Evolutionary conservation across 2,329 filamentous ascomycete species (phyloP).

Genomic region (Dactylellina leptospora): DNA sequence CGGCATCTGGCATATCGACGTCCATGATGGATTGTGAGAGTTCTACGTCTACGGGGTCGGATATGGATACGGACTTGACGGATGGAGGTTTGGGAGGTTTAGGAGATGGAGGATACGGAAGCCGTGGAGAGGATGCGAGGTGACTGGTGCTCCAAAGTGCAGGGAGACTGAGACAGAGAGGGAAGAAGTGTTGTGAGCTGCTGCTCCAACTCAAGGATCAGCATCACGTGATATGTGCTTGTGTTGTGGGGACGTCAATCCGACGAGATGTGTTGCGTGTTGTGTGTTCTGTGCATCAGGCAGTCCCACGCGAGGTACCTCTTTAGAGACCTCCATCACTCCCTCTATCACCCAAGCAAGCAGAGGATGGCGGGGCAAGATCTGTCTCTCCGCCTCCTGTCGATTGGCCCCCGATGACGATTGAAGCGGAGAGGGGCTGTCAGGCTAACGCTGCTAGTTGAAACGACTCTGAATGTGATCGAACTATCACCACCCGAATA

Average conservation of each 20-base stretch:
- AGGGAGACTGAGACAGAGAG: neutral
- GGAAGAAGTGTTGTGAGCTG: constrained; percentile 16
- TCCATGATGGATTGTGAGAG: constrained; percentile 60
- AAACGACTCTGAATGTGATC: too few relatives aligned
- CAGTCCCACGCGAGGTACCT: too few relatives aligned
- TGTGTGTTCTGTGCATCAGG: too few relatives aligned
- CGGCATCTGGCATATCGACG: constrained; percentile 92
- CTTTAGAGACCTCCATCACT: neutral
- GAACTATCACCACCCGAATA: too few relatives aligned
- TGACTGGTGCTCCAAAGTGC: constrained; percentile 49
- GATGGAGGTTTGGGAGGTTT: neutral
- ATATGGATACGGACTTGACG: too few relatives aligned
- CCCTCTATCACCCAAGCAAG: too few relatives aligned
- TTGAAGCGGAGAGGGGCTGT: too few relatives aligned
- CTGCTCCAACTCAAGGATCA: constrained; percentile 21
- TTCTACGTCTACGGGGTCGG: neutral
- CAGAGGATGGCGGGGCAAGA: too few relatives aligned
- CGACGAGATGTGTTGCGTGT: neutral
- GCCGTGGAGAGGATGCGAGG: neutral
- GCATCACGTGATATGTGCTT: constrained; percentile 22
- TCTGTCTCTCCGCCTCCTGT: too few relatives aligned
- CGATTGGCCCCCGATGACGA: too few relatives aligned
- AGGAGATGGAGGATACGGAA: neutral
- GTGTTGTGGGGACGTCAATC: constrained; percentile 19
- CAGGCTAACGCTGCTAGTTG: too few relatives aligned